Evolutionary conservation across 1,284 basidiomycete species (phyloP).

Genomic region (Moesziomyces globuligerus): DNA sequence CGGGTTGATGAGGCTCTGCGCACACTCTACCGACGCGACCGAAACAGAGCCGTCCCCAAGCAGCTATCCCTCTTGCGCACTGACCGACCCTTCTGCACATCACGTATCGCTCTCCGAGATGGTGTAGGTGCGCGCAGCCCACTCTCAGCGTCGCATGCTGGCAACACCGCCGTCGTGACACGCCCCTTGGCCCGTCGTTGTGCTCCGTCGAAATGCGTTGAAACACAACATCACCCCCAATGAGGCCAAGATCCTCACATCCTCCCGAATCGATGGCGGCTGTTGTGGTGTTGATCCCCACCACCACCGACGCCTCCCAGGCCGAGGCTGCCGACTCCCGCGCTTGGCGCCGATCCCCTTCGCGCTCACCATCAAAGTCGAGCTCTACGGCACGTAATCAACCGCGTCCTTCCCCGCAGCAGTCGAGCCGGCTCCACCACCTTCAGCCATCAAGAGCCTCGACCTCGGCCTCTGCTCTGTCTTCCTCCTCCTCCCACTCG

Average conservation of each 20-base stretch:
- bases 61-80: not conserved
- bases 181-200: not conserved
- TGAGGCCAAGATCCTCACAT: constrained; percentile 4
- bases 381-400: no score
- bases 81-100: no score
- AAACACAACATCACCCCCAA: constrained; percentile 8
- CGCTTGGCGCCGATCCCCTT: not conserved
- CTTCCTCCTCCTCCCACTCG: not conserved
- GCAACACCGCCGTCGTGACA: not conserved
- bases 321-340: no score
- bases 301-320: not conserved
- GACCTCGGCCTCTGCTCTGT: constrained; percentile 2
- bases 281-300: constrained; percentile 24
- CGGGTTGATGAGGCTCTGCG: not conserved
- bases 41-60: not conserved
- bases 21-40: not conserved
- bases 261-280: constrained; percentile 18
- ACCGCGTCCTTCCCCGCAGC: not conserved
- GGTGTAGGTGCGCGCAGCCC: not conserved
- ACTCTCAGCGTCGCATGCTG: not conserved
- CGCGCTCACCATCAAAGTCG: constrained; percentile 8
- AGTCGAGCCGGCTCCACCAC: not conserved
- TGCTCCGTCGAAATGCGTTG: constrained; percentile 16
- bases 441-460: not conserved
- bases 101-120: not conserved